phyloP scores from a whole-genome alignment of 176 grass and related monocot species.

The Cenchrus fungigraminus region DNA sequence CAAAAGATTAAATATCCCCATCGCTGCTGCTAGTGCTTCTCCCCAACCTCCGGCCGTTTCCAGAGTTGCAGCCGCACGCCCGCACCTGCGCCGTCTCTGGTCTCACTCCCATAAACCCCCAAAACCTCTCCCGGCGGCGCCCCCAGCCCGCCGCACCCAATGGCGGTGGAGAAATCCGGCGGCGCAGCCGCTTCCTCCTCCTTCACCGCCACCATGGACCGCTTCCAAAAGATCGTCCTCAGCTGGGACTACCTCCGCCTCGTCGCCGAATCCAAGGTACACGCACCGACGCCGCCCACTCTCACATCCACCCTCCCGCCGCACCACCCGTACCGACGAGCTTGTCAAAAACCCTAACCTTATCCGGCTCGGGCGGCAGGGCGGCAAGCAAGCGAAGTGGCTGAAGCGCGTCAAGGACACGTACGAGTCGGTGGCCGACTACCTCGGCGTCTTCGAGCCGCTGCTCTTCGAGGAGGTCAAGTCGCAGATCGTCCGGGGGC shows the following conservation, averaged over 20 bases:
- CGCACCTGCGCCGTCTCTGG: background rate
- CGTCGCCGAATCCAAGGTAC: slow-evolving; percentile 70
- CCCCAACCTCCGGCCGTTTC: background rate
- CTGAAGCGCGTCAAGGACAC: slow-evolving; percentile 66
- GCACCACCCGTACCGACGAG: background rate
- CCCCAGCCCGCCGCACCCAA: background rate
- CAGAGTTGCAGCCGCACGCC: background rate
- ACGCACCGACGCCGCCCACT: background rate
- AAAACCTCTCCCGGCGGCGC: slow-evolving; percentile 15
- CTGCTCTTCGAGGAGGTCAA: slow-evolving; percentile 99
- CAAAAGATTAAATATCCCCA: too few relatives aligned
- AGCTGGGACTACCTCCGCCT: slow-evolving; percentile 92
- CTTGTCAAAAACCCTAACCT: background rate
- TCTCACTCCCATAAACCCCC: slow-evolving; percentile 25
- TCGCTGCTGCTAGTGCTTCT: background rate
- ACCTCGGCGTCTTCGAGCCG: slow-evolving; percentile 79
- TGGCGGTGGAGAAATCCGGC: slow-evolving; percentile 62
- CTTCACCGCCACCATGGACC: slow-evolving; percentile 46
- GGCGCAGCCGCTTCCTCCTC: slow-evolving; percentile 12
- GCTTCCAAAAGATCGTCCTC: slow-evolving; percentile 82
- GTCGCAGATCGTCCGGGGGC: slow-evolving; percentile 80
- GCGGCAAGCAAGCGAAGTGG: slow-evolving; percentile 37
- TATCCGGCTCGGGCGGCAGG: slow-evolving; percentile 34
- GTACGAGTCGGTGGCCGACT: slow-evolving; percentile 74
- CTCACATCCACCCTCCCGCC: background rate